Evolutionary conservation across 75 land plant species (phyloP).

Genomic region (Pinus albicaulis): DNA sequence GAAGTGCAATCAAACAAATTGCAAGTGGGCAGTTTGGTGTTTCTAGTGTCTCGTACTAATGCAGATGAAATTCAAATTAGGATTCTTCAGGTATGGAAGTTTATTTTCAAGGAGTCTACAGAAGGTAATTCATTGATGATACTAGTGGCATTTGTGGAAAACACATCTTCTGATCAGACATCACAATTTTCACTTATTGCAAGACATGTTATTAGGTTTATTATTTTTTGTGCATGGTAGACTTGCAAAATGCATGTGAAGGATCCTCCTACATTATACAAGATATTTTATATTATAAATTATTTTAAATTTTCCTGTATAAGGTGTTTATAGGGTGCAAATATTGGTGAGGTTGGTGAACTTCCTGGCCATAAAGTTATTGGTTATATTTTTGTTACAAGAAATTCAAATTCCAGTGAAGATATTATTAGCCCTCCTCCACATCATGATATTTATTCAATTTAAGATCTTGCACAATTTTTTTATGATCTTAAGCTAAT

Average conservation of each 20-base stretch:
- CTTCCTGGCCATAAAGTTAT: slow-evolving; percentile 99
- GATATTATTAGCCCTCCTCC: slow-evolving; percentile 99
- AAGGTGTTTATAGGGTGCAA: slow-evolving; percentile 93
- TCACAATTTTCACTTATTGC: too few species aligned
- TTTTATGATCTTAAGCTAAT: slow-evolving; percentile 95
- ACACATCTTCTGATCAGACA: not conserved
- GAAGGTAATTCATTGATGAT: not conserved
- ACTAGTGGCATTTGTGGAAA: not conserved
- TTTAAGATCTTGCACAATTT: slow-evolving; percentile 97
- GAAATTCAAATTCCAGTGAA: slow-evolving; percentile 96
- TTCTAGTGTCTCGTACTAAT: slow-evolving; percentile 89
- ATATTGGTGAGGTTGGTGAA: slow-evolving; percentile 99
- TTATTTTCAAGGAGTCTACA: not conserved
- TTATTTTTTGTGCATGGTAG: too few species aligned
- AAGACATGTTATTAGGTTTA: too few species aligned
- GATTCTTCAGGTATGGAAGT: slow-evolving; percentile 88
- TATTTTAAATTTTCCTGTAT: too few species aligned
- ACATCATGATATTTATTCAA: too few species aligned
- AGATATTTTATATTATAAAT: not conserved
- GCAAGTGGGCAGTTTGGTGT: slow-evolving; percentile 99
- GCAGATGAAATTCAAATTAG: slow-evolving; percentile 97
- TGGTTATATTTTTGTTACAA: slow-evolving; percentile 94
- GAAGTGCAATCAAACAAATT: slow-evolving; percentile 98
- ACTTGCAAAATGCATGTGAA: not conserved
- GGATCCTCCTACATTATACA: not conserved